Evolutionary conservation across 345 rosid genomes (phyloP).

Genomic region (Gossypium raimondii): DNA sequence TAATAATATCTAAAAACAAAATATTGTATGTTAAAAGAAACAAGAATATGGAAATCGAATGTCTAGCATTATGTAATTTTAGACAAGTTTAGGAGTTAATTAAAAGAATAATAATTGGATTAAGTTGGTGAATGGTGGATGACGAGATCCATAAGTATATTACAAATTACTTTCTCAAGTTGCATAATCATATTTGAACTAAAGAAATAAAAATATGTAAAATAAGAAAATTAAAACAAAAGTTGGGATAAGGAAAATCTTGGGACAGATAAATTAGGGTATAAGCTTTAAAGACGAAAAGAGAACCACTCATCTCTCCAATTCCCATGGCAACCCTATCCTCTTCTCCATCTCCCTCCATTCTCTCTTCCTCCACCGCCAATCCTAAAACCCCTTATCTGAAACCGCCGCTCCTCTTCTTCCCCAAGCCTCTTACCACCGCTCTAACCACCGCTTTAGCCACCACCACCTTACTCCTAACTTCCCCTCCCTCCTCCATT

Average conservation of each 20-base stretch:
- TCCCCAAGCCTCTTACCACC: constrained; percentile 1
- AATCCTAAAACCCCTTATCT: not conserved
- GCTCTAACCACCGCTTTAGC: constrained; percentile 8
- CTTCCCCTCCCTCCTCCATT: not conserved
- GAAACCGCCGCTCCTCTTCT: not conserved
- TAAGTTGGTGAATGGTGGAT: no score
- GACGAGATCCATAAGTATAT: no score
- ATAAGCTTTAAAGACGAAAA: not conserved
- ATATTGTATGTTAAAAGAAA: no score
- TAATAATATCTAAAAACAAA: no score
- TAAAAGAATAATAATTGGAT: no score
- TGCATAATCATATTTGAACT: no score
- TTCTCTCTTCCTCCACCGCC: not conserved
- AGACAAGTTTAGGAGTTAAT: no score
- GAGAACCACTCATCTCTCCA: not conserved
- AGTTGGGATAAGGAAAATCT: not conserved
- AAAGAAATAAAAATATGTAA: no score
- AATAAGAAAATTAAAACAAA: not conserved
- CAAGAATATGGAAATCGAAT: no score
- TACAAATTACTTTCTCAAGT: no score
- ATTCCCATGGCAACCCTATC: constrained; percentile 10
- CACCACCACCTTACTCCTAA: constrained; percentile 4
- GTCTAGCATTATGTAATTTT: no score
- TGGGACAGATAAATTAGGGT: not conserved
- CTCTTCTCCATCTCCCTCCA: not conserved